Base-by-base conservation (phyloP, 768 basidiomycete genomes). In the Plicaturopsis crispa region DNA sequence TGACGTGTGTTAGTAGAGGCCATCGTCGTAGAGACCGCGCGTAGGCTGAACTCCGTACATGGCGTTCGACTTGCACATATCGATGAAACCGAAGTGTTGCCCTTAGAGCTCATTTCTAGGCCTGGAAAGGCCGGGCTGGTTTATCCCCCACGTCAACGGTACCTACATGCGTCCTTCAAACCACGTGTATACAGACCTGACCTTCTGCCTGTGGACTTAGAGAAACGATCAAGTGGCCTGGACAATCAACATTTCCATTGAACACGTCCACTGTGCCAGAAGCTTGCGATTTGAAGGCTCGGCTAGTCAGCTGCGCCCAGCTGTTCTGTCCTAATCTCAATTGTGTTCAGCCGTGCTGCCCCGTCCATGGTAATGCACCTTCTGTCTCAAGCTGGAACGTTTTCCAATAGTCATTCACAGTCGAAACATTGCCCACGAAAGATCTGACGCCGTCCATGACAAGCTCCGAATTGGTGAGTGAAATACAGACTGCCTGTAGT, bases 271-370 rank as follows among this genome's bases (percentile, higher is more conserved):
- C 17, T 8, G 20, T 24, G 13, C 22, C 31, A 43, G 40, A 44
- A 53, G 20, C 43, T 45, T 34, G 36, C 4, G 36, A 51, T 17
- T 39, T 57, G 13, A 43, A 46, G n/a, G 36, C 30, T 31, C 63
- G 57, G 21, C 43, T 76, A 4, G 39, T 53, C n/a, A 57, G 49
- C 11, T 47, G 68, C n/a, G 48, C 64, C 3, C 48, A 58, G 3
- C 45, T 64, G 1, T 79, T 80, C 41, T 80, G 78, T 54, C 61
- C 63, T 4, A 76, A 71, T 37, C 41, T 68, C 17, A 73, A 65
- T 37, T 80, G 78, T 40, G 20, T 70, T 1, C 65, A 66, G 5
- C 61, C 66, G 2, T 71, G 69, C 41, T 81, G 78, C 47, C 47
- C 53, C 30, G 59, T 62, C 2, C 78, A 80, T 52, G 47, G 73